A percentile compares a stretch with the other conserved stretches of the same genome.
phyloP scores from a whole-genome alignment of 2,329 filamentous ascomycete genomes.

The Arthrobotrys conoides region DNA sequence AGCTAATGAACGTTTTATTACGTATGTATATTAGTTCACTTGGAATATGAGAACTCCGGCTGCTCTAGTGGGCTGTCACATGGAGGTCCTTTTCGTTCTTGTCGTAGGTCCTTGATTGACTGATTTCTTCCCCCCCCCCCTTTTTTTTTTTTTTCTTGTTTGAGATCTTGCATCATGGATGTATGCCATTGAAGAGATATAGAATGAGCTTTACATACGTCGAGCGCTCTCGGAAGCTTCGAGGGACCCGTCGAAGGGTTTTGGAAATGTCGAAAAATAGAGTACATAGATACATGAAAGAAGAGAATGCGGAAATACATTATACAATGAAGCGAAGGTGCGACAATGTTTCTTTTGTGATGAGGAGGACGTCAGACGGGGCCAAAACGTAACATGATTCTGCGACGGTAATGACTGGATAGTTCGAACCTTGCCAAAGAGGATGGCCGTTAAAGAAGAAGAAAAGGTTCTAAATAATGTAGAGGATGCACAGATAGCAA shows the following conservation, averaged over 20 bases:
- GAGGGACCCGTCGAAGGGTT: neutral
- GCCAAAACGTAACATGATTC: slow-evolving; percentile 12
- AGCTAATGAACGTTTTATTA: slow-evolving; percentile 17
- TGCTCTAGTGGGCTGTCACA: neutral
- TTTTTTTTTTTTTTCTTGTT: too few species aligned
- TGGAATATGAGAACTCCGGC: neutral
- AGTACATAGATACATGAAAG: slow-evolving; percentile 32
- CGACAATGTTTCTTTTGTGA: slow-evolving; percentile 4
- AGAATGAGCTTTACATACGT: slow-evolving; percentile 2
- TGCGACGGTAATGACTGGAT: slow-evolving; percentile 15
- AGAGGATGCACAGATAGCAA: slow-evolving; percentile 12
- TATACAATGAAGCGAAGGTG: slow-evolving; percentile 39
- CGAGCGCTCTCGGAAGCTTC: neutral
- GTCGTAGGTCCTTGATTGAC: neutral
- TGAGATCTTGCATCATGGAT: neutral
- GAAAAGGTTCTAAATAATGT: slow-evolving; percentile 15
- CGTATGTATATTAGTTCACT: neutral
- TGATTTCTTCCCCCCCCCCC: too few species aligned
- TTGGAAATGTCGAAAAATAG: slow-evolving; percentile 1
- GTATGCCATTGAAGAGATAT: slow-evolving; percentile 1
- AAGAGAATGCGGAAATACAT: slow-evolving; percentile 18
- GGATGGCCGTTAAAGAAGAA: neutral
- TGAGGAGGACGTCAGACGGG: neutral
- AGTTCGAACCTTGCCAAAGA: neutral
- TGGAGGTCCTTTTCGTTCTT: neutral